Evolutionary conservation across 176 grass and related monocot genomes (phyloP).

Genomic region (Oryza glaberrima): DNA sequence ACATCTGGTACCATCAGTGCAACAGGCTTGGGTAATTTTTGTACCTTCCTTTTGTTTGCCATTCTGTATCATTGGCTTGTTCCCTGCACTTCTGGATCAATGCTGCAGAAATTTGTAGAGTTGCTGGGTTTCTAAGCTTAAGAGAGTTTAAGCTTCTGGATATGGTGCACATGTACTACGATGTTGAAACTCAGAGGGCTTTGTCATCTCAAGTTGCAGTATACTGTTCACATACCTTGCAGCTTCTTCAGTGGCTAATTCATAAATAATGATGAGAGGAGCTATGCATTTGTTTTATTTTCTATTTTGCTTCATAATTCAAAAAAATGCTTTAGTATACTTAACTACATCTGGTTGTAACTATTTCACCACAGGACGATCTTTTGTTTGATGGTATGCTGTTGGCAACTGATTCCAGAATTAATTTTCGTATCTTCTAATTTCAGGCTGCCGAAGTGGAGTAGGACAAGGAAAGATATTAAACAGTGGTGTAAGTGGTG

Average conservation of each 20-base stretch:
- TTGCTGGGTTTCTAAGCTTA: slow-evolving; percentile 18
- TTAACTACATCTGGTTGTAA: slow-evolving; percentile 26
- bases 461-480: slow-evolving; percentile 74
- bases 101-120: slow-evolving; percentile 5
- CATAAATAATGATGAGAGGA: slow-evolving; percentile 9
- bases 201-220: neutral
- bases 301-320: neutral
- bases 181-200: neutral
- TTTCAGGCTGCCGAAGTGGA: slow-evolving; percentile 87
- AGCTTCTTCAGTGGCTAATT: slow-evolving; percentile 25
- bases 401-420: neutral
- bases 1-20: slow-evolving; percentile 84
- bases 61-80: slow-evolving; percentile 19
- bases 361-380: slow-evolving; percentile 8
- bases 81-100: slow-evolving; percentile 1
- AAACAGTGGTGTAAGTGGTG: slow-evolving; percentile 70
- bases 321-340: neutral
- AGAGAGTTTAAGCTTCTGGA: slow-evolving; percentile 18
- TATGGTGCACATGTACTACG: neutral
- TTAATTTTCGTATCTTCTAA: slow-evolving; percentile 33
- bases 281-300: neutral
- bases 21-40: slow-evolving; percentile 74
- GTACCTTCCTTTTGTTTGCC: slow-evolving; percentile 32
- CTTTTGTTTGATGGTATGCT: neutral
- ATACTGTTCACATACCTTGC: slow-evolving; percentile 23